These are phyloP conservation scores for Proliferodiscus dingleyae DNA, from an alignment of 2,329 filamentous ascomycete genomes.

Conservation along the genomic window DNA sequence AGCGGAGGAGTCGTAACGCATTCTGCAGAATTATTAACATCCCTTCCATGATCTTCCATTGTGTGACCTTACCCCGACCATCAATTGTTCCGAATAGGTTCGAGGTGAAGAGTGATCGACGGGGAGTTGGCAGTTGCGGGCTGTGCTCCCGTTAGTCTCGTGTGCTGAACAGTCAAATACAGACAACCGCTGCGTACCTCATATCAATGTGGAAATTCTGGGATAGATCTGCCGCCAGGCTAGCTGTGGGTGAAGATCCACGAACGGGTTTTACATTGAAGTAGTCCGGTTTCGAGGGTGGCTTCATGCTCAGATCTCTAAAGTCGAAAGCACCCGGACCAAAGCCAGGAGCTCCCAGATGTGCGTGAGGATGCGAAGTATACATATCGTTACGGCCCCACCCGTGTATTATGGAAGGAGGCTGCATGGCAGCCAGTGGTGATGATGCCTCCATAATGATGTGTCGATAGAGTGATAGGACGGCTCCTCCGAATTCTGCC, in stretches of 20 bases:
- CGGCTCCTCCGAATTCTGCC: slow-evolving; percentile 4
- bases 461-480: neutral
- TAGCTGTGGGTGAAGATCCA: slow-evolving; percentile 86
- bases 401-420: slow-evolving; percentile 57
- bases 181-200: slow-evolving; percentile 64
- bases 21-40: slow-evolving; percentile 46
- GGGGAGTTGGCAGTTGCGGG: slow-evolving; percentile 76
- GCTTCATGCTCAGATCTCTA: slow-evolving; percentile 68
- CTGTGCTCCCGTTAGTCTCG: slow-evolving; percentile 41
- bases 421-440: slow-evolving; percentile 89
- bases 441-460: slow-evolving; percentile 83
- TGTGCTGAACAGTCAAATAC: slow-evolving; percentile 1
- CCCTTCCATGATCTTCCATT: slow-evolving; percentile 31
- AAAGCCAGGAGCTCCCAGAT: slow-evolving; percentile 46
- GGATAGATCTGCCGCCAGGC: slow-evolving; percentile 87
- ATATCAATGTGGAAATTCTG: slow-evolving; percentile 96
- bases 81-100: slow-evolving; percentile 50
- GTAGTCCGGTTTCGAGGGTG: slow-evolving; percentile 65
- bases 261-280: slow-evolving; percentile 73
- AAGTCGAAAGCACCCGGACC: slow-evolving; percentile 69
- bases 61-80: slow-evolving; percentile 43
- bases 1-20: slow-evolving; percentile 79
- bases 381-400: slow-evolving; percentile 55
- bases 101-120: slow-evolving; percentile 77
- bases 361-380: slow-evolving; percentile 43